Evolutionary conservation across 2,329 filamentous ascomycete species (phyloP).

Genomic region (Zelopaecilomyces penicillatus): DNA sequence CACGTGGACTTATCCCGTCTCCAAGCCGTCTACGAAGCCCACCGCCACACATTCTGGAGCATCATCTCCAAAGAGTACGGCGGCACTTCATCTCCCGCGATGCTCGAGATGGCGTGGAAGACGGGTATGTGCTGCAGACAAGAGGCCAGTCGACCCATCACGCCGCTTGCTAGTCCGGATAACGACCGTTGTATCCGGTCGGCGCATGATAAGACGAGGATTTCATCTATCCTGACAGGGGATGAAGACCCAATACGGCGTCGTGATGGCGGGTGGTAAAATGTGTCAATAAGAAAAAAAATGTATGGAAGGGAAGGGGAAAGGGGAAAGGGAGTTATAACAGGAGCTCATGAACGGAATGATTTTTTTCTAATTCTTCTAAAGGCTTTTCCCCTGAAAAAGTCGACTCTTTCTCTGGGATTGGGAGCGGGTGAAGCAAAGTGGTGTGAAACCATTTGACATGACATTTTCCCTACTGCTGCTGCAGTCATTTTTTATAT

Average conservation of each 20-base stretch:
- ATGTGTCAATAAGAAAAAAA: neutral
- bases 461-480: too few species aligned
- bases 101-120: constrained; percentile 65
- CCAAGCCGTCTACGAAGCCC: constrained; percentile 59
- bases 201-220: constrained; percentile 47
- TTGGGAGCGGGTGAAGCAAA: too few species aligned
- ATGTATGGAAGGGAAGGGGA: constrained; percentile 1
- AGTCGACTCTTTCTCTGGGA: too few species aligned
- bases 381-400: too few species aligned
- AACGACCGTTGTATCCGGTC: constrained; percentile 21
- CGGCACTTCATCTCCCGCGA: constrained; percentile 48
- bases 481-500: too few species aligned
- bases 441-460: too few species aligned
- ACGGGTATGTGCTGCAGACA: constrained; percentile 33
- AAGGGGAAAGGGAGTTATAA: neutral
- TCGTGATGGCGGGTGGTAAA: neutral
- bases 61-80: constrained; percentile 66
- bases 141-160: constrained; percentile 38
- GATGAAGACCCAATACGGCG: neutral
- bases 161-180: constrained; percentile 44
- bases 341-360: too few species aligned
- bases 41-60: constrained; percentile 65
- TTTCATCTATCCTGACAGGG: constrained; percentile 47
- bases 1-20: constrained; percentile 59
- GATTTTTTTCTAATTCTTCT: too few species aligned